phyloP scores from a whole-genome alignment of 768 basidiomycete genomes.

The Gyrodon lividus region DNA sequence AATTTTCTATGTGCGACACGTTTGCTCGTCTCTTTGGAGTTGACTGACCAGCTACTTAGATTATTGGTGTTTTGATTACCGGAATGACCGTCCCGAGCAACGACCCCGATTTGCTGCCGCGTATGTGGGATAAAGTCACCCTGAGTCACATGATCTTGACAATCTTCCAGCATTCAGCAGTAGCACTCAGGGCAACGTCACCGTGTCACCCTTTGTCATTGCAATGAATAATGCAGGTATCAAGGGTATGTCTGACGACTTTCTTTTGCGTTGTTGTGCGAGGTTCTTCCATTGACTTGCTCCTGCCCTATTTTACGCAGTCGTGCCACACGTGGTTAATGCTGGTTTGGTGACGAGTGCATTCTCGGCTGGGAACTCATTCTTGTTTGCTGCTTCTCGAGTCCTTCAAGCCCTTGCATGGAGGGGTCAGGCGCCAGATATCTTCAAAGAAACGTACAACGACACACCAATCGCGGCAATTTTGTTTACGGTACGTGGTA shows the following conservation, averaged over 20 bases:
- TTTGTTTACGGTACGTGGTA: constrained; percentile 23
- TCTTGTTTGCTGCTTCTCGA: constrained; percentile 51
- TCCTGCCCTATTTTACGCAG: constrained; percentile 23
- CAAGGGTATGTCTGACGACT: constrained; percentile 37
- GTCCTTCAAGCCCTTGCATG: constrained; percentile 41
- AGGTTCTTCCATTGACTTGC: neutral
- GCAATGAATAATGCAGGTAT: constrained; percentile 51
- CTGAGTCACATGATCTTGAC: neutral
- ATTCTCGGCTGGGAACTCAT: constrained; percentile 69
- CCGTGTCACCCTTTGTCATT: neutral
- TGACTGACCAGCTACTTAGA: constrained; percentile 37
- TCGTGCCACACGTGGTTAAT: constrained; percentile 67
- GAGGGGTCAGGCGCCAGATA: constrained; percentile 45
- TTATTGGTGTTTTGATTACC: constrained; percentile 64
- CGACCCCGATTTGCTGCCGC: constrained; percentile 21
- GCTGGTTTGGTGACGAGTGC: constrained; percentile 71
- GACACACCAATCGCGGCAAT: constrained; percentile 46
- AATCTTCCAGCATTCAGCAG: neutral
- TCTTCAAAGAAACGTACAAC: constrained; percentile 46
- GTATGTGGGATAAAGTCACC: neutral
- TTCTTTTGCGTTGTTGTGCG: neutral
- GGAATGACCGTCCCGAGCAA: constrained; percentile 73
- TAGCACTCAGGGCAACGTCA: neutral
- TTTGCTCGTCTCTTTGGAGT: neutral
- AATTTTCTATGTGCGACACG: constrained; percentile 63